Conservation (phyloP, 2,329 filamentous ascomycete species). For the Trichoderma aggressivum region DNA sequence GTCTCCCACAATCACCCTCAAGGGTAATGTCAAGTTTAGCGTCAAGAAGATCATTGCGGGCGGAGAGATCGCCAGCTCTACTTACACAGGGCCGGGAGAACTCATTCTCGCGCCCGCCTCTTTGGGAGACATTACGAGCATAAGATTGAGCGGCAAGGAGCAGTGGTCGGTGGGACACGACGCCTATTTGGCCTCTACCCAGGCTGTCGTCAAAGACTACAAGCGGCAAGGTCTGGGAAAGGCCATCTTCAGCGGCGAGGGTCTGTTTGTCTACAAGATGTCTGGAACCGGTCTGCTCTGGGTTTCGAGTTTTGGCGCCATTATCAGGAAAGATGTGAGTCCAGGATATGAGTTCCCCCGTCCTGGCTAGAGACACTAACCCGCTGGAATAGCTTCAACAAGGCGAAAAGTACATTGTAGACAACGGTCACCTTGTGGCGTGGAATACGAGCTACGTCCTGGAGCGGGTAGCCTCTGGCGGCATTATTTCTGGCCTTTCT, state of each 20-base stretch:
- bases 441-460: conserved; percentile 96
- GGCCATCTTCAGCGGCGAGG: conserved; percentile 91
- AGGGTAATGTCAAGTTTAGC: conserved; percentile 78
- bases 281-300: conserved; percentile 77
- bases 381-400: conserved; percentile 45
- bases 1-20: conserved; percentile 81
- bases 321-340: conserved; percentile 88
- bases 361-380: not conserved
- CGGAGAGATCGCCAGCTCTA: conserved; percentile 73
- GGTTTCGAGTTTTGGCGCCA: conserved; percentile 91
- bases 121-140: conserved; percentile 80
- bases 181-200: conserved; percentile 79
- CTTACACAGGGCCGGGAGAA: conserved; percentile 86
- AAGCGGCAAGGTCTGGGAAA: conserved; percentile 84
- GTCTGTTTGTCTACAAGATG: conserved; percentile 85
- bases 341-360: not conserved
- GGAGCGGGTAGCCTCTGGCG: conserved; percentile 84
- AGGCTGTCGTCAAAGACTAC: conserved; percentile 83
- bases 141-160: conserved; percentile 68
- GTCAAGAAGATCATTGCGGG: conserved; percentile 88
- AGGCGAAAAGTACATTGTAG: conserved; percentile 85
- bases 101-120: conserved; percentile 75
- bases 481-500: conserved; percentile 82
- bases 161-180: conserved; percentile 85
- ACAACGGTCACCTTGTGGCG: conserved; percentile 89